Base-by-base conservation (phyloP, 768 basidiomycete genomes). In the Leucocoprinus birnbaumii region DNA sequence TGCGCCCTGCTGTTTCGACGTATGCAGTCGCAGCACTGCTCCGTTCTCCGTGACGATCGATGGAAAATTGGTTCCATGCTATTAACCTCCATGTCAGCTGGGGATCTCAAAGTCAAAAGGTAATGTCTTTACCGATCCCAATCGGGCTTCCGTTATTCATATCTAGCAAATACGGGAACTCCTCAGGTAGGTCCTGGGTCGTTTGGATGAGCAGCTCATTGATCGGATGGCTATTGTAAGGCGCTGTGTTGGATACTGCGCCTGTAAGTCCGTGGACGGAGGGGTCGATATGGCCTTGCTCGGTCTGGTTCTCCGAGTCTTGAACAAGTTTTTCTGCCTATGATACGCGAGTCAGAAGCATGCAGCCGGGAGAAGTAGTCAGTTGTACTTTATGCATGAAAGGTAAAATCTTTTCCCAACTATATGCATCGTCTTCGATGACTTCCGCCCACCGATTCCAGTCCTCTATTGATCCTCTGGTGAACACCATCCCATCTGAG, bases 121-220 rank as follows among this genome's bases (percentile, higher is more conserved):
- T 26, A 37, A 27, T 24, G n/a, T n/a, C 38, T 13, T 48, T 34
- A 76, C 77, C 70, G 31, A 77, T 48, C 2, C 79, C 79, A 3
- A 76, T 50, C 0, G 69, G 68, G 16, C 60, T 64, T 16, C 79
- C 78, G 26, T 69, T 67, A 56, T 79, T 77, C 51, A 66, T 65
- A 58, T 80, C 79, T 13, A 63, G 34, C 55, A 73, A 73, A 57
- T 63, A 77, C 1, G 71, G 65, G 54, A 72, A 79, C 43, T 71
- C 68, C 11, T 62, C 58, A 37, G 42, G 48, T 13, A 68, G 61
- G 38, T 72, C 61, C 1, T 56, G 14, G 0, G 71, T 67, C 2
- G 71, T 71, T 19, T 65, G 38, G 10, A 75, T 22, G 16, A 38
- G 41, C 21, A 25, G 2, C 35, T 58, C 57, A 24, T 46, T 45